These are phyloP conservation scores for Copromyces sp. DNA, from an alignment of 495 filamentous ascomycete genomes.

Conservation along the genomic window DNA sequence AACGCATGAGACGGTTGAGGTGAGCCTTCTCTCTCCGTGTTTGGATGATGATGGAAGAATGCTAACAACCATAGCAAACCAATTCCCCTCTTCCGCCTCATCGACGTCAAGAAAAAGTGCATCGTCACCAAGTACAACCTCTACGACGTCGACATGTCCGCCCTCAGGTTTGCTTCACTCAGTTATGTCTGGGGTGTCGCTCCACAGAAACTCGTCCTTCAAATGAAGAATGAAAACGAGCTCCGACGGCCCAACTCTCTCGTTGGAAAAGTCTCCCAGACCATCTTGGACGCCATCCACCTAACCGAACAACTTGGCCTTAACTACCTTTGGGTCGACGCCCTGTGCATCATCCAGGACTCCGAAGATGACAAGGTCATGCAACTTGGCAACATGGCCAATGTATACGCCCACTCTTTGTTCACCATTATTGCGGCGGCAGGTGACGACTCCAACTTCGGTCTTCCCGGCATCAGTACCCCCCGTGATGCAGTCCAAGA, in stretches of 20 bases:
- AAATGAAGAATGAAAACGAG: not conserved
- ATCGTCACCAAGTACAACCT: not conserved
- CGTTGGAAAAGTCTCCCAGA: slow-evolving; percentile 5
- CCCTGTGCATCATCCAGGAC: slow-evolving; percentile 23
- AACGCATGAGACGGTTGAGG: not conserved
- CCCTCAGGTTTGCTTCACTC: not conserved
- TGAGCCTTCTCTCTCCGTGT: not conserved
- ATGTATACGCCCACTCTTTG: slow-evolving; percentile 12
- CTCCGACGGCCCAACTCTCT: slow-evolving; percentile 4
- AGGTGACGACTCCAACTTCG: not conserved
- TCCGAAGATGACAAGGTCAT: slow-evolving; percentile 12
- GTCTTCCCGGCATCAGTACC: not conserved
- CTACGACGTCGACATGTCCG: not conserved
- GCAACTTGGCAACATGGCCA: slow-evolving; percentile 12
- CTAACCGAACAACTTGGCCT: slow-evolving; percentile 11
- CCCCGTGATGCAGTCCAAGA: not conserved
- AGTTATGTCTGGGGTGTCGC: slow-evolving; percentile 6
- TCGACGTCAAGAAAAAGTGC: not conserved
- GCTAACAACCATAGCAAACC: not conserved
- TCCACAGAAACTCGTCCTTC: not conserved
- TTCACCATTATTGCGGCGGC: slow-evolving; percentile 13
- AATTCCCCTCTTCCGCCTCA: not conserved
- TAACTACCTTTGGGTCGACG: slow-evolving; percentile 20
- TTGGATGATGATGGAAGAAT: not conserved
- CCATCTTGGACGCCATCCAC: slow-evolving; percentile 15